A percentile compares a stretch with the other conserved stretches of the same genome.
Evolutionary conservation across 2,329 filamentous ascomycete genomes (phyloP).

Genomic region (Talaromyces sp.): DNA sequence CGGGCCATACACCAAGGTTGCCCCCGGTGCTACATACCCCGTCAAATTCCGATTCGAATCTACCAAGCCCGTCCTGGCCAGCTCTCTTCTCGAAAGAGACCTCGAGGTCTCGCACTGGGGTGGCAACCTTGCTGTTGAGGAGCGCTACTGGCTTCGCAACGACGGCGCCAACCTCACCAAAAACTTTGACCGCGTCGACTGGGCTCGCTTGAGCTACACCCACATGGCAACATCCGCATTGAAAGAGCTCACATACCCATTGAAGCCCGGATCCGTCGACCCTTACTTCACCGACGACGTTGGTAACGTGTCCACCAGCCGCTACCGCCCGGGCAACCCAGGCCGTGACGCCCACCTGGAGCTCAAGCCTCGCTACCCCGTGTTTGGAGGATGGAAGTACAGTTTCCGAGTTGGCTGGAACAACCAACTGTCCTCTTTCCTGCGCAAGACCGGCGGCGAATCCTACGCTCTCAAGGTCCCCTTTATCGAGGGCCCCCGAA

Average conservation of each 20-base stretch:
- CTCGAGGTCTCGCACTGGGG: conserved; percentile 98
- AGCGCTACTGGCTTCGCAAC: conserved; percentile 84
- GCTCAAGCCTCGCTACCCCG: conserved; percentile 87
- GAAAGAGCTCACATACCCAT: conserved; percentile 73
- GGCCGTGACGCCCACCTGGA: conserved; percentile 77
- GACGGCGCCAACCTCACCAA: conserved; percentile 71
- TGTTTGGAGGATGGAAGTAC: conserved; percentile 98
- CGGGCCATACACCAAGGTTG: conserved; percentile 74
- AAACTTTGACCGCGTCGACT: conserved; percentile 72
- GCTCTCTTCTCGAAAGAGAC: conserved; percentile 76
- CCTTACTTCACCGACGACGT: conserved; percentile 95
- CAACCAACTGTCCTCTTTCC: conserved; percentile 68
- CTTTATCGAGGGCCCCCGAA: conserved; percentile 87
- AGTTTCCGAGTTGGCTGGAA: conserved; percentile 97
- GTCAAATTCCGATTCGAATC: conserved; percentile 88
- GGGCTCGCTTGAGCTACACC: conserved; percentile 64
- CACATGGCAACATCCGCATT: conserved; percentile 72
- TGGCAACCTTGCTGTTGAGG: conserved; percentile 91
- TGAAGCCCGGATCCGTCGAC: conserved; percentile 73
- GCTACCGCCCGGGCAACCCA: conserved; percentile 64
- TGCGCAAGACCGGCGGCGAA: conserved; percentile 59
- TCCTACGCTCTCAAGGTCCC: conserved; percentile 85
- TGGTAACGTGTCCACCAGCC: conserved; percentile 92
- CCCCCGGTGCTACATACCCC: conserved; percentile 68
- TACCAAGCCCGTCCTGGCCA: conserved; percentile 81